Base-by-base conservation (phyloP, 768 basidiomycete species). In the Suillus subaureus region DNA sequence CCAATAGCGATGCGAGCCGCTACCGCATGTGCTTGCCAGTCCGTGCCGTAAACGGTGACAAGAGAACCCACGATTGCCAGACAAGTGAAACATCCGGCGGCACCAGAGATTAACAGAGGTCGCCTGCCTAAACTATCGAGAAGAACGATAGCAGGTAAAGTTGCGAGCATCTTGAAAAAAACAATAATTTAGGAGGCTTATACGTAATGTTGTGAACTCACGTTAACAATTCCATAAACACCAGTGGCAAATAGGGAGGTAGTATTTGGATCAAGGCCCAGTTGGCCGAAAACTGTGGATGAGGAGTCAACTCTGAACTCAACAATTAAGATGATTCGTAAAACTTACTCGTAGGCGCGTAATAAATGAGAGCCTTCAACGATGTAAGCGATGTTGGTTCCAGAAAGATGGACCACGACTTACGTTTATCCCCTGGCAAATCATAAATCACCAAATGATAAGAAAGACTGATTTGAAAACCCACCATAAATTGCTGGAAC, bases 161-260 rank as follows among this genome's bases (percentile, higher is more conserved):
- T 80, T 28, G 77, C 68, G 37, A 80, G 43, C 37, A 69, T 73
- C 78, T 79, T 71, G 28, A 12, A 43, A 21, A 12, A n/a, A 60
- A n/a, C 21, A 12, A 26, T 18, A n/a, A 60, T 21, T 60, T 31
- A 60, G 40, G 39, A 31, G 8, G n/a, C 23, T 9, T 28, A 40
- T 42, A 15, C 28, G 18, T 60, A 21, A 31, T 7, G 12, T 8
- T 21, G 13, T 23, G 6, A 33, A 66, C 70, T 49, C 55, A 72
- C 72, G 21, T 76, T 77, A 18, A 77, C 76, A 68, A 81, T 70
- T 16, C 81, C 81, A n/a, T 75, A 79, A n/a, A 81, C 79, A 21
- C 81, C 81, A 2, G 80, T 79, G 23, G 81, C 81, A 15, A 82
- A 68, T 7, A 82, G 66, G 8, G 81, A 82, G 1, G 81, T 79